phyloP scores from a whole-genome alignment of 768 basidiomycete species.

The Tylopilus intermedius region DNA sequence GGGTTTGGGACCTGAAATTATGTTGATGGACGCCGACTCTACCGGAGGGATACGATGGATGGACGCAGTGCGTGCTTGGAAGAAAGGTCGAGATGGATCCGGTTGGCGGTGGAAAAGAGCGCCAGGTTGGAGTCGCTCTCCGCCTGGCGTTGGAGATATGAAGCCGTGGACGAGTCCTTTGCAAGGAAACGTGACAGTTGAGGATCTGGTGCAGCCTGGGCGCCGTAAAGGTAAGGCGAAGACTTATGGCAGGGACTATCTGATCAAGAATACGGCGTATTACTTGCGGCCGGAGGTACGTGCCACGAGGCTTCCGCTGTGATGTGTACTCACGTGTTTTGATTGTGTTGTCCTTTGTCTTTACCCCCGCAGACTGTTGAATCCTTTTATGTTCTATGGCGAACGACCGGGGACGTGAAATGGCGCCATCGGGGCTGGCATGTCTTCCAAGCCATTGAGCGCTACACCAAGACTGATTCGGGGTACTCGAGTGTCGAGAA shows the following conservation, averaged over 20 bases:
- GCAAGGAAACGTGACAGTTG: constrained; percentile 3
- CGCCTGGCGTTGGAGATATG: constrained; percentile 48
- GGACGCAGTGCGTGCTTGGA: constrained; percentile 43
- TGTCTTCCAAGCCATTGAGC: constrained; percentile 63
- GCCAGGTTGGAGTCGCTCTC: constrained; percentile 32
- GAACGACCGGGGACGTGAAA: constrained; percentile 56
- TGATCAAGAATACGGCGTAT: constrained; percentile 41
- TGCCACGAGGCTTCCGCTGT: background rate
- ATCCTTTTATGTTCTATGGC: constrained; percentile 67
- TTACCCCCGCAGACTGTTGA: constrained; percentile 54
- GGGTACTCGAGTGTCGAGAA: constrained; percentile 57
- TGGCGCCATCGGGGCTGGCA: constrained; percentile 72
- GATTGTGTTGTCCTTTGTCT: background rate
- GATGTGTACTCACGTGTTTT: background rate
- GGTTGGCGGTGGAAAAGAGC: background rate
- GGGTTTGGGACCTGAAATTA: constrained; percentile 61
- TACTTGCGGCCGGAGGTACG: constrained; percentile 68
- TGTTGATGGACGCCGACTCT: constrained; percentile 16
- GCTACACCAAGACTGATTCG: constrained; percentile 46
- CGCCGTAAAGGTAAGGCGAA: constrained; percentile 1
- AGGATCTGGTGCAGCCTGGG: background rate
- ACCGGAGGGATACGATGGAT: constrained; percentile 20
- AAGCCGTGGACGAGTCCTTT: constrained; percentile 19
- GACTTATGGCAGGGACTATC: constrained; percentile 48
- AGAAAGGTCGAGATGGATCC: constrained; percentile 1